Evolutionary conservation across 345 rosid genomes (phyloP).

Genomic region (Euphorbia pulcherrima): DNA sequence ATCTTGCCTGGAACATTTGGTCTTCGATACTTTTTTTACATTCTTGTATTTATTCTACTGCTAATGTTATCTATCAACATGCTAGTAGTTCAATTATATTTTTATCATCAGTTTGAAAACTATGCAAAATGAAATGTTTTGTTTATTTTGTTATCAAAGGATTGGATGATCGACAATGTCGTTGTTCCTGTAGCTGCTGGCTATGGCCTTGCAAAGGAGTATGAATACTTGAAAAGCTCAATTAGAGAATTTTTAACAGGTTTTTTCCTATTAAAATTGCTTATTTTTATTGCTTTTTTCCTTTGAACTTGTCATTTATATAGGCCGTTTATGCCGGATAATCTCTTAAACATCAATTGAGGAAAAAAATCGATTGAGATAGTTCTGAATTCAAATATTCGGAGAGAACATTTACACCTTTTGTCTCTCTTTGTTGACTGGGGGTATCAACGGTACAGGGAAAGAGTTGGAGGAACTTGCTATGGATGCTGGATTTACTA

Average conservation of each 20-base stretch:
- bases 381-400: too few species aligned
- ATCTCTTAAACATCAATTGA: not conserved
- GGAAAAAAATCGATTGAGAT: too few species aligned
- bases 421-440: not conserved
- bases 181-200: conserved; percentile 75
- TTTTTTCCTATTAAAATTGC: conserved; percentile 22
- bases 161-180: conserved; percentile 77
- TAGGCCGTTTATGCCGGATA: not conserved
- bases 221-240: conserved; percentile 70
- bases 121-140: conserved; percentile 13
- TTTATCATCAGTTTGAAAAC: not conserved
- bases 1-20: not conserved
- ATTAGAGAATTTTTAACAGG: conserved; percentile 75
- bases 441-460: conserved; percentile 33
- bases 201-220: conserved; percentile 68
- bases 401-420: too few species aligned
- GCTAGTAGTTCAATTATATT: not conserved
- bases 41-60: not conserved
- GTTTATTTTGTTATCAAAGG: conserved; percentile 35
- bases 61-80: not conserved
- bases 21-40: not conserved
- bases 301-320: too few species aligned
- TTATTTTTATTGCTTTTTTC: not conserved
- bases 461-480: conserved; percentile 77
- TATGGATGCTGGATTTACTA: conserved; percentile 65